These are phyloP conservation scores for Allium fistulosum DNA, from an alignment of 106 monocot species.

Conservation along the genomic window DNA sequence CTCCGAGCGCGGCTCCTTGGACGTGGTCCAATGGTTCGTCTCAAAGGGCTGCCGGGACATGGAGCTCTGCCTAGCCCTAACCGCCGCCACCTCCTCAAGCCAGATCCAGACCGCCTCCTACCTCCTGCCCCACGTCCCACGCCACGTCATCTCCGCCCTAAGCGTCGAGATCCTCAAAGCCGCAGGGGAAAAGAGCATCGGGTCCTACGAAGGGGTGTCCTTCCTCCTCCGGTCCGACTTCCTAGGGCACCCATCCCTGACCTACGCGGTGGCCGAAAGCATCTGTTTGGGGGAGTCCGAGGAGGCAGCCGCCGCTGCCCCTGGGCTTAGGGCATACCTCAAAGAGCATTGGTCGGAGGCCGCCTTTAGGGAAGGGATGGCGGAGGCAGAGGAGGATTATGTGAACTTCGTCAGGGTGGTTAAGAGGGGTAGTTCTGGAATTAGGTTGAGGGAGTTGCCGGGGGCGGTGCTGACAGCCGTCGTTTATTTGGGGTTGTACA, in stretches of 20 bases:
- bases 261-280: slow-evolving; percentile 77
- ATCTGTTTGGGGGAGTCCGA: slow-evolving; percentile 51
- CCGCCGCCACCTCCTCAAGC: slow-evolving; percentile 74
- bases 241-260: slow-evolving; percentile 64
- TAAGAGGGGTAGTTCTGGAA: slow-evolving; percentile 42
- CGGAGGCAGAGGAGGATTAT: slow-evolving; percentile 46
- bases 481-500: slow-evolving; percentile 75
- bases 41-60: slow-evolving; percentile 78
- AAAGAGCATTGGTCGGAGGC: slow-evolving; percentile 84
- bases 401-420: slow-evolving; percentile 61
- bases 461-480: slow-evolving; percentile 44
- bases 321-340: slow-evolving; percentile 57
- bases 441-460: slow-evolving; percentile 61
- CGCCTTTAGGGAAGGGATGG: slow-evolving; percentile 53
- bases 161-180: slow-evolving; percentile 81
- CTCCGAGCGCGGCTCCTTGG: slow-evolving; percentile 67
- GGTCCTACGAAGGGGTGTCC: slow-evolving; percentile 69
- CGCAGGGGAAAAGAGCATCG: slow-evolving; percentile 67
- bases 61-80: slow-evolving; percentile 94
- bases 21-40: slow-evolving; percentile 84
- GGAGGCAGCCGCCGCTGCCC: slow-evolving; percentile 11
- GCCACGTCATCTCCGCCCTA: slow-evolving; percentile 60
- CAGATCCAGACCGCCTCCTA: slow-evolving; percentile 52
- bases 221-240: slow-evolving; percentile 87
- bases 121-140: slow-evolving; percentile 80